A percentile compares a stretch with the other conserved stretches of the same genome.
Conservation (phyloP, 1,284 basidiomycete species). For the Entoloma clypeatum region DNA sequence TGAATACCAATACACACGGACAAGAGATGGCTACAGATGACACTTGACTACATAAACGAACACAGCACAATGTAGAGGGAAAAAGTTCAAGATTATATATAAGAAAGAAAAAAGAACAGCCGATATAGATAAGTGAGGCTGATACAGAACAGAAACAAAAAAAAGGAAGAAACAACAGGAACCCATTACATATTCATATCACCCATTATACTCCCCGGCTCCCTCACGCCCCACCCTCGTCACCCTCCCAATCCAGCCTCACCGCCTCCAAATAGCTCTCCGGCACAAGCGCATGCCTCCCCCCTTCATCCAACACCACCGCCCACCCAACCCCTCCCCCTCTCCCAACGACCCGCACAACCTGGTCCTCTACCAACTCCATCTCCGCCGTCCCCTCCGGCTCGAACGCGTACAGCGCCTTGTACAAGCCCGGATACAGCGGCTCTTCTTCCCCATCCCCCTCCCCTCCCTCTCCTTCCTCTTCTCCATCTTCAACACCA, state of each 20-base stretch:
- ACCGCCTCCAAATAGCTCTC: conserved; percentile 61
- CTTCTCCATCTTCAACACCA: conserved; percentile 26
- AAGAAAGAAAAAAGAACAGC: no score
- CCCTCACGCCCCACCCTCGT: conserved; percentile 26
- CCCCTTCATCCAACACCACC: conserved; percentile 44
- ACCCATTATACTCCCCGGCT: conserved; percentile 40
- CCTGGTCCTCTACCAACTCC: conserved; percentile 64
- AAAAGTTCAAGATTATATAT: no score
- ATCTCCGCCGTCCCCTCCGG: conserved; percentile 73
- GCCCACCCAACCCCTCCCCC: conserved; percentile 77
- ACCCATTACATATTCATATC: conserved; percentile 59
- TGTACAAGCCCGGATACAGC: conserved; percentile 61
- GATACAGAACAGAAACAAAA: conserved; percentile 68
- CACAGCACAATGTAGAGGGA: no score
- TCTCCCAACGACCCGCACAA: conserved; percentile 60
- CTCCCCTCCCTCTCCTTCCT: conserved; percentile 22
- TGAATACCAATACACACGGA: no score
- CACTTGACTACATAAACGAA: no score
- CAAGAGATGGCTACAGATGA: no score
- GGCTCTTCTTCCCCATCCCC: conserved; percentile 39
- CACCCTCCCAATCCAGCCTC: conserved; percentile 34
- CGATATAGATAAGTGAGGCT: no score
- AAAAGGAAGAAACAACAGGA: no score
- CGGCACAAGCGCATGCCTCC: conserved; percentile 55
- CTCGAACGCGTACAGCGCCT: conserved; percentile 68